Evolutionary conservation across 2,329 filamentous ascomycete species (phyloP), one percentile per base, ranked within the genome.

Genomic region (Arthroderma sp.): DNA sequence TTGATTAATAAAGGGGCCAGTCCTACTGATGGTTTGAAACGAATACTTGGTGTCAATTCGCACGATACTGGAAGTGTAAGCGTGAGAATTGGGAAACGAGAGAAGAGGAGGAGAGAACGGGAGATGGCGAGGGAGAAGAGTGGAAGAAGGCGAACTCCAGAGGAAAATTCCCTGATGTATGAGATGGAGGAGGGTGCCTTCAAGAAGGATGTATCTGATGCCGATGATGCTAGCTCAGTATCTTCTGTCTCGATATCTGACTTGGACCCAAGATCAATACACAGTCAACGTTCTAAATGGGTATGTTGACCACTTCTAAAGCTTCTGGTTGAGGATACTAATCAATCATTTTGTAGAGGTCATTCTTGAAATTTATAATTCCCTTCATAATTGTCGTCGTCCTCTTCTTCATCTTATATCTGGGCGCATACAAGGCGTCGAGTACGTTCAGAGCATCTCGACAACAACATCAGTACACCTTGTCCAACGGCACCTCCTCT

Each of bases 181-280:
- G 84, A 91, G 65, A 85, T 89, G 82, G 88, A 95, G 62, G 82
- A 87, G 58, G 85, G 86, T 1, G 75, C 72, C 2, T 74, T 83
- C 56, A 78, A 73, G 15, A 43, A 29, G 29, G 36, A 27, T 8
- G 36, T 42, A 15, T 32, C 39, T 9, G 57, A 64, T 30, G 58
- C 56, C 49, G 78, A 81, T 40, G 80, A 81, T 44, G 83, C 68
- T 67, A 81, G 55, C 67, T 77, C 51, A 68, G 80, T 51, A 66
- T 75, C 60, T 71, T 80, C 67, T 68, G 75, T 45, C 22, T 47
- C 55, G 66, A 80, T 60, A 67, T 79, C 62, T 61, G 78, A 57
- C 3, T 61, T 81, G 41, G 64, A 73, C 34, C 61, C 70, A 43
- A 51, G 52, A 8, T 54, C 54, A 10, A 52, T 61, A 52, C 60